Conservation (phyloP, 768 basidiomycete genomes). For the Auriscalpium vulgare region DNA sequence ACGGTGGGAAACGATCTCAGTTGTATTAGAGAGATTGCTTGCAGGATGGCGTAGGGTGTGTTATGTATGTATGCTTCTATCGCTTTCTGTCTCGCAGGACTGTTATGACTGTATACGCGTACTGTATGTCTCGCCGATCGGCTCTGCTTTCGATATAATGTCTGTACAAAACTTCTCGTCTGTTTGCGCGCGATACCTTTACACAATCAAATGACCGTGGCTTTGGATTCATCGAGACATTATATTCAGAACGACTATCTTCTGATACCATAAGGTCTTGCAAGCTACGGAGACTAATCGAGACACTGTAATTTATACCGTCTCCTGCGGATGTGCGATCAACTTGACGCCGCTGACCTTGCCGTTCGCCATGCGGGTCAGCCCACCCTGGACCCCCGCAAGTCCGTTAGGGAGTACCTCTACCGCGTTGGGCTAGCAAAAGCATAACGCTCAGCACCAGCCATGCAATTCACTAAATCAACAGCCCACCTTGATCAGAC, state of each 20-base stretch:
- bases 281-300: no score
- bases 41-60: neutral
- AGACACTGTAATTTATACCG: slow-evolving; percentile 11
- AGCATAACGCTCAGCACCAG: no score
- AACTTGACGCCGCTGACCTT: slow-evolving; percentile 38
- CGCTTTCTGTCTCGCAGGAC: neutral
- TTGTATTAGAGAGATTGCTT: neutral
- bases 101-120: neutral
- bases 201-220: no score
- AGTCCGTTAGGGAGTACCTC: slow-evolving; percentile 37
- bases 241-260: no score
- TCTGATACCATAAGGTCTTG: no score
- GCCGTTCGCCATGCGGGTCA: slow-evolving; percentile 28
- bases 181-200: no score
- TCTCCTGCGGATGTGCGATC: slow-evolving; percentile 34
- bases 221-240: no score
- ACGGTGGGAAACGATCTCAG: neutral
- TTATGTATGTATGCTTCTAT: neutral
- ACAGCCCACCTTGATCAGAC: no score
- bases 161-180: no score
- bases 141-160: neutral
- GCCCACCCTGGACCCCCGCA: slow-evolving; percentile 26
- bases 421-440: slow-evolving; percentile 28
- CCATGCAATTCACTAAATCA: no score
- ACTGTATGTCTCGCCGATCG: neutral